phyloP scores from a whole-genome alignment of 495 filamentous ascomycete genomes.

The Penicillium ochrochloron region DNA sequence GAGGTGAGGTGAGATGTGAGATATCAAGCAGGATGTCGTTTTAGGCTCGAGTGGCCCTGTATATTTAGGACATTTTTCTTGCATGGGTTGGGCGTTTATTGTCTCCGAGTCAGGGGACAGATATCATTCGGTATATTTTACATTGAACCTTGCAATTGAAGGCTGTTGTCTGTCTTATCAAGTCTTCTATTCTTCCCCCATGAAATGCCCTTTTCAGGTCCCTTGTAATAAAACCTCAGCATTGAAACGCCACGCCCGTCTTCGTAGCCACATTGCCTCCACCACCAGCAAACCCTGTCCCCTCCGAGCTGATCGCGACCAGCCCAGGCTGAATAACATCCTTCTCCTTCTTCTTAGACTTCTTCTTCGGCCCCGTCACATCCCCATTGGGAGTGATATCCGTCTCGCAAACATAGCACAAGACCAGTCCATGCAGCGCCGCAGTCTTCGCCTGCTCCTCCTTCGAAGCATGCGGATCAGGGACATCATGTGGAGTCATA shows the following conservation, averaged over 20 bases:
- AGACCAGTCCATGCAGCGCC: conserved; percentile 46
- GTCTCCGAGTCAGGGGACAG: conserved; percentile 12
- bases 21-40: conserved; percentile 9
- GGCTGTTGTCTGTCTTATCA: conserved; percentile 10
- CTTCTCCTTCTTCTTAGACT: conserved; percentile 53
- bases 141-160: conserved; percentile 6
- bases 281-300: conserved; percentile 89
- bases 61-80: conserved; percentile 32
- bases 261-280: conserved; percentile 83
- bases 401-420: conserved; percentile 89
- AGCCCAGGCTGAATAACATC: conserved; percentile 68
- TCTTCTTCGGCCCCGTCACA: conserved; percentile 35
- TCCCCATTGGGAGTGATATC: conserved; percentile 58
- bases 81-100: conserved; percentile 34
- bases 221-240: conserved; percentile 47
- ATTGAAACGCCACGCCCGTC: conserved; percentile 82
- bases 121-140: conserved; percentile 21
- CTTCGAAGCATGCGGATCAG: conserved; percentile 68
- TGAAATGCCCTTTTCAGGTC: not conserved
- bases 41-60: conserved; percentile 24
- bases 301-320: conserved; percentile 84
- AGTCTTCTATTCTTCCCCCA: not conserved
- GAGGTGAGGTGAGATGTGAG: not conserved
- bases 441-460: conserved; percentile 53
- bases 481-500: conserved; percentile 65